Percentiles rank a stretch among this genome's conserved stretches.
These are phyloP conservation scores for Dryas alaskensis DNA, from an alignment of 306 rosid species.

Conservation along the genomic window DNA sequence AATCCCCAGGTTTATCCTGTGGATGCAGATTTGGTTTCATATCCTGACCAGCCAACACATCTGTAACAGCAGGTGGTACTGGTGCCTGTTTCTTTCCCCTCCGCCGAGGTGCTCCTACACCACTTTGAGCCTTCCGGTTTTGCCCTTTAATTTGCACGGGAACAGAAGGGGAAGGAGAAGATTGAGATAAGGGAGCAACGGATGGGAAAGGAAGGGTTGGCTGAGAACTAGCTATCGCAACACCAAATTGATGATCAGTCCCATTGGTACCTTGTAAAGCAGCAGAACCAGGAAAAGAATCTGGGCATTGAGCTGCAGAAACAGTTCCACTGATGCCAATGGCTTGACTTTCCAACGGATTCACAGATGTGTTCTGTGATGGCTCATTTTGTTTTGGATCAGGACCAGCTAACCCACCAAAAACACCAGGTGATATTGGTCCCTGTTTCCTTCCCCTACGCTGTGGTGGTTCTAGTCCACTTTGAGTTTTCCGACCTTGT, in stretches of 20 bases:
- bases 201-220: slow-evolving; percentile 41
- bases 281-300: slow-evolving; percentile 40
- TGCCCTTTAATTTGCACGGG: slow-evolving; percentile 51
- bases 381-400: slow-evolving; percentile 53
- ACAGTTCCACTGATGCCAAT: slow-evolving; percentile 34
- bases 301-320: slow-evolving; percentile 39
- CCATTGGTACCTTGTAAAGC: slow-evolving; percentile 38
- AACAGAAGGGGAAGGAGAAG: slow-evolving; percentile 42
- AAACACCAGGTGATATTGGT: slow-evolving; percentile 36
- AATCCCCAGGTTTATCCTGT: slow-evolving; percentile 39
- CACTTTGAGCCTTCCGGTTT: slow-evolving; percentile 56
- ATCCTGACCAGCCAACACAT: slow-evolving; percentile 41
- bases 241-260: slow-evolving; percentile 33
- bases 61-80: slow-evolving; percentile 34
- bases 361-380: slow-evolving; percentile 40
- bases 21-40: slow-evolving; percentile 37
- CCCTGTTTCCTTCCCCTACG: slow-evolving; percentile 83
- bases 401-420: slow-evolving; percentile 45
- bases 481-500: slow-evolving; percentile 60
- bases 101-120: slow-evolving; percentile 62
- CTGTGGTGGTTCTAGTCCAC: slow-evolving; percentile 53
- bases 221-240: slow-evolving; percentile 47
- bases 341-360: slow-evolving; percentile 44
- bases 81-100: slow-evolving; percentile 75
- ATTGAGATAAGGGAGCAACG: slow-evolving; percentile 43